Evolutionary conservation across 768 basidiomycete genomes (phyloP), one percentile per base, ranked within the genome.

Genomic region (Leccinum disarticulatum): DNA sequence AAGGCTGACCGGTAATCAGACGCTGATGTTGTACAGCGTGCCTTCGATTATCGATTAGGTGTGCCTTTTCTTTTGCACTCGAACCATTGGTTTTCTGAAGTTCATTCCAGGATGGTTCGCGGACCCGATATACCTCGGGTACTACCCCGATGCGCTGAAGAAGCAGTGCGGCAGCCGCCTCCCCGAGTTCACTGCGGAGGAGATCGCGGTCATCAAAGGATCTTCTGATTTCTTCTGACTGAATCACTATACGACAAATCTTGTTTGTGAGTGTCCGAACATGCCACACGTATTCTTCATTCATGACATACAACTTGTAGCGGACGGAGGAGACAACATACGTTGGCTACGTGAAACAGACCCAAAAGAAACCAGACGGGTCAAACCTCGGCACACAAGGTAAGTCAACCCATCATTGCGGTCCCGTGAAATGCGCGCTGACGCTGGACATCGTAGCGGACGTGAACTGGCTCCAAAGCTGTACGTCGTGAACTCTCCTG

Each of bases 11-110:
- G 28, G 27, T 46, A 64, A 17, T 27, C 50, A 89, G 89, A 90
- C 67, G 71, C 87, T 64, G 83, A 77, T 60, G 88, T 87, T 11
- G 87, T 87, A 4, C 87, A 90, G 69, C 84, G 87, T 64, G 87
- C 89, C 48, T 77, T 90, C 35, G 90, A 91, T 69, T 81, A 85
- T 50, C 85, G 86, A n/a, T 86, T 93, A 64, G 88, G 88, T 83
- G 73, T 64, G 74, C 76, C 46, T 56, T 73, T 73, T 67, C 68
- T 69, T 11, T 71, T 73, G 62, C 73, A 36, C 61, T 49, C 25
- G 33, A 73, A 56, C 70, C 49, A 63, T 59, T 36, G 30, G 60
- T 43, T 59, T 69, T 56, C 66, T 73, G 33, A 70, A 63, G 55
- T 52, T 50, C 6, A 14, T 22, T 27, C 33, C 49, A 87, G 85